A percentile compares a stretch with the other conserved stretches of the same genome.
Conservation (phyloP, 2,329 filamentous ascomycete species). For the Sclerotinia minor region DNA sequence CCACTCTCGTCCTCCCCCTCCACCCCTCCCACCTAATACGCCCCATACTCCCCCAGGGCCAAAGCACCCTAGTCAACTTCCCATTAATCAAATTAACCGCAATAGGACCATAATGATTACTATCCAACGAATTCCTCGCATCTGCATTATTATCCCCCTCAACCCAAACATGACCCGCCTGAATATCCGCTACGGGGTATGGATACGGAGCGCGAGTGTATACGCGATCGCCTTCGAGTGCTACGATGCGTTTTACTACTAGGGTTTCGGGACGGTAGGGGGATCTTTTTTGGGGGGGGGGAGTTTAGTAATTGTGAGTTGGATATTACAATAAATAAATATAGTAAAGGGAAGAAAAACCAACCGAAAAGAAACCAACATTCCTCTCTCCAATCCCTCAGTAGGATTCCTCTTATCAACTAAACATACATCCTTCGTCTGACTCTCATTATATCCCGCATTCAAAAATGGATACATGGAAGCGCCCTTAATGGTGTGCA, state of each 20-base stretch:
- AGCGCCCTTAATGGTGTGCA: slow-evolving; percentile 57
- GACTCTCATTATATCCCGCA: slow-evolving; percentile 59
- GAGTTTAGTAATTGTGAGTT: neutral
- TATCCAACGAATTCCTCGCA: slow-evolving; percentile 71
- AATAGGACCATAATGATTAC: slow-evolving; percentile 86
- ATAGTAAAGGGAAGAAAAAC: slow-evolving; percentile 29
- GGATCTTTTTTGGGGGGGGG: slow-evolving; percentile 52
- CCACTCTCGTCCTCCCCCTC: slow-evolving; percentile 43
- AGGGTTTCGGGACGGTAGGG: slow-evolving; percentile 68
- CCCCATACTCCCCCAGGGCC: slow-evolving; percentile 63
- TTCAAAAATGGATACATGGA: slow-evolving; percentile 83
- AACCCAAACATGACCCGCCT: slow-evolving; percentile 87
- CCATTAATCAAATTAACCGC: slow-evolving; percentile 74
- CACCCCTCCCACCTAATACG: slow-evolving; percentile 58
- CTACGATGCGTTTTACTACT: slow-evolving; percentile 81
- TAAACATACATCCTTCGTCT: slow-evolving; percentile 56
- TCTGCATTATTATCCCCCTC: slow-evolving; percentile 71
- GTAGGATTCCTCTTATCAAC: slow-evolving; percentile 60
- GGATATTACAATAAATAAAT: too few species aligned
- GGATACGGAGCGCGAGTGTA: slow-evolving; percentile 59
- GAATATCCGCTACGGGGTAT: slow-evolving; percentile 60
- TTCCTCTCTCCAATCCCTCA: slow-evolving; percentile 63
- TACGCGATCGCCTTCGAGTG: slow-evolving; percentile 75
- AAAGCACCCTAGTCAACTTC: slow-evolving; percentile 69
- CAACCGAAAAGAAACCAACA: slow-evolving; percentile 72